A percentile compares a stretch with the other conserved stretches of the same genome.
Conservation (phyloP, 345 rosid species). For the Citrus glauca region DNA sequence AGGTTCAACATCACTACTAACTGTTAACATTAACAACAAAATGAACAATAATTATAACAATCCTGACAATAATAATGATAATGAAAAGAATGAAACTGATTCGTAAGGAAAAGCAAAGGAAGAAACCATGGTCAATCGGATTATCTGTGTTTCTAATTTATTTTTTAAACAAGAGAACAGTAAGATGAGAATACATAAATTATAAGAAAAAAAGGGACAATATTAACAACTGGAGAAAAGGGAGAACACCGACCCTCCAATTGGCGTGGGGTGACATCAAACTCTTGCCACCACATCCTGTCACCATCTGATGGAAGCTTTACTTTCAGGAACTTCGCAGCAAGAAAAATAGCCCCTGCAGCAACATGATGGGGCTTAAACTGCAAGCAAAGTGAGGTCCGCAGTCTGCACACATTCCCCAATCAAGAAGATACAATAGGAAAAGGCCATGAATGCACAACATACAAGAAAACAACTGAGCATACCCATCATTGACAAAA, state of each 20-base stretch:
- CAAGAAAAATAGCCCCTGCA: slow-evolving; percentile 50
- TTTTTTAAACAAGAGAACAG: not conserved
- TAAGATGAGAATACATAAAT: not conserved
- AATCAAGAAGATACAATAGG: slow-evolving; percentile 19
- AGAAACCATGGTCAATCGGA: not conserved
- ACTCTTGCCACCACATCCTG: slow-evolving; percentile 48
- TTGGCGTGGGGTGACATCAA: slow-evolving; percentile 39
- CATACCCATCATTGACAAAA: slow-evolving; percentile 51
- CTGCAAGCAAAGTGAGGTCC: slow-evolving; percentile 47
- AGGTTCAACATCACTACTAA: not conserved
- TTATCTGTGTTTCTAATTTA: not conserved
- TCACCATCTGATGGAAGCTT: slow-evolving; percentile 49
- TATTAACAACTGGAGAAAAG: not conserved
- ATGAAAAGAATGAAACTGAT: not conserved
- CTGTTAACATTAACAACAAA: not conserved
- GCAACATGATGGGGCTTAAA: slow-evolving; percentile 49
- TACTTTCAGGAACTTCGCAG: slow-evolving; percentile 48
- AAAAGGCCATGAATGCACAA: slow-evolving; percentile 12
- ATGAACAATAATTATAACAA: not conserved
- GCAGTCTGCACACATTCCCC: slow-evolving; percentile 34
- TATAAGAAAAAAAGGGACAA: not conserved
- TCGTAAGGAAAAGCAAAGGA: not conserved
- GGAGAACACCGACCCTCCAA: slow-evolving; percentile 35
- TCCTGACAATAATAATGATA: not conserved
- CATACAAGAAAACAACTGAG: not conserved